Evolutionary conservation across 805 yeast species (phyloP).

Genomic region (Candida orba): DNA sequence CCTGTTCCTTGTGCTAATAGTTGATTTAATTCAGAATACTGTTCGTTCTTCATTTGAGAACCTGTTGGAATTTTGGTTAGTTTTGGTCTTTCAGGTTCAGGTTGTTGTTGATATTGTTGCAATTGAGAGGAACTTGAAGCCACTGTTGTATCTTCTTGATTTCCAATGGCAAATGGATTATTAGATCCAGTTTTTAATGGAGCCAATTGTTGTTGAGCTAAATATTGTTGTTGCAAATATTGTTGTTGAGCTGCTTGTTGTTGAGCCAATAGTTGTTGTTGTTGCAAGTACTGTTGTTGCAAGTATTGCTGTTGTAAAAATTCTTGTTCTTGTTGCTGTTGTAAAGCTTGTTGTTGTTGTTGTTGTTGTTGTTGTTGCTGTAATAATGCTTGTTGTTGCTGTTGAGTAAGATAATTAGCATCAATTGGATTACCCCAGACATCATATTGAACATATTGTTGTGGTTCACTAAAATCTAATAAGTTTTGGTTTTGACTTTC

Average conservation of each 20-base stretch:
- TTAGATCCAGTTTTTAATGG: constrained; percentile 68
- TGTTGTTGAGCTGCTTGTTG: constrained; percentile 22
- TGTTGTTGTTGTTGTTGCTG: constrained; percentile 29
- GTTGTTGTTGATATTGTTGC: constrained; percentile 14
- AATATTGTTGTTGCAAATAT: constrained; percentile 29
- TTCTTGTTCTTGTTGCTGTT: constrained; percentile 29
- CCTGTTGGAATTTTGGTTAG: constrained; percentile 44
- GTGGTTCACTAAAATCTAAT: constrained; percentile 44
- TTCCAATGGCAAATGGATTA: constrained; percentile 63
- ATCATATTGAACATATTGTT: constrained; percentile 24
- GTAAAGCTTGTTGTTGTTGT: constrained; percentile 29
- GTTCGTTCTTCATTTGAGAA: constrained; percentile 45
- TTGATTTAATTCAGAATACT: constrained; percentile 66
- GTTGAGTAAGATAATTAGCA: constrained; percentile 15
- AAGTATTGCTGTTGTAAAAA: constrained; percentile 30
- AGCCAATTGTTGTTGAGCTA: constrained; percentile 23
- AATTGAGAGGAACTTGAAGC: constrained; percentile 2
- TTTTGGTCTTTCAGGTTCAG: constrained; percentile 23
- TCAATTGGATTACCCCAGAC: constrained; percentile 25
- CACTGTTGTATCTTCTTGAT: constrained; percentile 10
- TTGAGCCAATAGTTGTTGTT: constrained; percentile 22
- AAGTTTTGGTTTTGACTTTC: constrained; percentile 39
- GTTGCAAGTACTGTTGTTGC: constrained; percentile 28
- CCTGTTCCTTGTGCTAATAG: constrained; percentile 85
- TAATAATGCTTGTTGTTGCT: constrained; percentile 16